Evolutionary conservation across 345 rosid genomes (phyloP).

Genomic region (Gossypium bickii): DNA sequence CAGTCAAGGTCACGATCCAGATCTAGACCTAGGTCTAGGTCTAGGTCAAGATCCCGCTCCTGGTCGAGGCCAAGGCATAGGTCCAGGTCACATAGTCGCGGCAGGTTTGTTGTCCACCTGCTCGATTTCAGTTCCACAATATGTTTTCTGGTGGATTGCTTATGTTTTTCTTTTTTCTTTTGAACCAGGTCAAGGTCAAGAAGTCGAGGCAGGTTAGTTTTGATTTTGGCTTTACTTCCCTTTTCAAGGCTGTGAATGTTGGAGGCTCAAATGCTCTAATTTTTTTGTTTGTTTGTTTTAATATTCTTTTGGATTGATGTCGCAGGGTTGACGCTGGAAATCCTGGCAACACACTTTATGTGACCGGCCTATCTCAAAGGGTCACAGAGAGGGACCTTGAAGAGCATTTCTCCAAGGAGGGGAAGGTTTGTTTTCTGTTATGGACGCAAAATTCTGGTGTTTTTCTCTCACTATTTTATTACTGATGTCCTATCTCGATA

Average conservation of each 20-base stretch:
- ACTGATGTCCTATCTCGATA: not conserved
- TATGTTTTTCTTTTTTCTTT: conserved; percentile 20
- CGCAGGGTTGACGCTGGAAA: conserved; percentile 44
- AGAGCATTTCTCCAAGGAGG: conserved; percentile 94
- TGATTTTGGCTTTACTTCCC: not conserved
- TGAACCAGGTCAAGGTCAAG: conserved; percentile 67
- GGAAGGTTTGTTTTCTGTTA: conserved; percentile 66
- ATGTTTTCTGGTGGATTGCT: not conserved
- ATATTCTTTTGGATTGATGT: not conserved
- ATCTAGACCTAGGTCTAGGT: conserved; percentile 44
- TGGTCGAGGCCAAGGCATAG: conserved; percentile 62
- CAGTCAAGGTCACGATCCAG: conserved; percentile 39
- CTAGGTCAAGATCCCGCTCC: conserved; percentile 58
- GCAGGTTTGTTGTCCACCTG: conserved; percentile 56
- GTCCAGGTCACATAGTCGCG: conserved; percentile 68
- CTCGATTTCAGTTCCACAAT: conserved; percentile 5
- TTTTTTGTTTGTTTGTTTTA: not conserved
- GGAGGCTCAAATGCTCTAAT: not conserved
- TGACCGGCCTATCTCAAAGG: conserved; percentile 90
- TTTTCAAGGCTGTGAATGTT: not conserved
- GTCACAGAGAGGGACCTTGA: conserved; percentile 86
- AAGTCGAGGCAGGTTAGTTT: conserved; percentile 45
- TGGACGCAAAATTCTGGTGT: not conserved
- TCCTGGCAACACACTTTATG: conserved; percentile 85
- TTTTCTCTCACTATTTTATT: not conserved